A percentile compares a stretch with the other conserved stretches of the same genome.
Conservation (phyloP, 495 filamentous ascomycete species). For the Penicillium roqueforti region DNA sequence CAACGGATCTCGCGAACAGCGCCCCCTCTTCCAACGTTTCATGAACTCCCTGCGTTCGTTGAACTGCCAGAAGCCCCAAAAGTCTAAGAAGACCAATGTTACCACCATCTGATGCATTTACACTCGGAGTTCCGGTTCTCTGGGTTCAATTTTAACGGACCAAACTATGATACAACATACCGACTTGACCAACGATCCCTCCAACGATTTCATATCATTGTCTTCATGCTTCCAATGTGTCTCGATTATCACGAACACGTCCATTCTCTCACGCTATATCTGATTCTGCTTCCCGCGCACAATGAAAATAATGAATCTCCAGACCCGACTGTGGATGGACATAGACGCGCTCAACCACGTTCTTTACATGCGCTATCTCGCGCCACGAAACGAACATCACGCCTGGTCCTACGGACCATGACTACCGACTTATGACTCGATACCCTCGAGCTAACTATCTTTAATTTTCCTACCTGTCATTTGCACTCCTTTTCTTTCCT, state of each 20-base stretch:
- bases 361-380: constrained; percentile 4
- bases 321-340: constrained; percentile 5
- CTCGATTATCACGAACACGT: constrained; percentile 14
- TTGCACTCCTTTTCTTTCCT: neutral
- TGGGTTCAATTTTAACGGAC: constrained; percentile 1
- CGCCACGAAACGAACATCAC: constrained; percentile 7
- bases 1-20: constrained; percentile 18
- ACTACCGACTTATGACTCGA: constrained; percentile 8
- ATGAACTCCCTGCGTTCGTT: constrained; percentile 34
- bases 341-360: constrained; percentile 1
- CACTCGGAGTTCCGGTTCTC: constrained; percentile 12
- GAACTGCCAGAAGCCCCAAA: constrained; percentile 26
- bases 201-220: constrained; percentile 10
- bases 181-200: constrained; percentile 9
- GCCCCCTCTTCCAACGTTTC: constrained; percentile 32
- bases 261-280: constrained; percentile 11
- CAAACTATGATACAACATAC: constrained; percentile 7
- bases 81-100: constrained; percentile 18
- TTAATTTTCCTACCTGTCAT: constrained; percentile 13
- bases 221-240: constrained; percentile 12
- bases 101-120: constrained; percentile 16
- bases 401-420: constrained; percentile 4
- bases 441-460: constrained; percentile 9
- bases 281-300: neutral
- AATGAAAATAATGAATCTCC: constrained; percentile 18